Conservation (phyloP, 768 basidiomycete genomes). For the Suillus spraguei region DNA sequence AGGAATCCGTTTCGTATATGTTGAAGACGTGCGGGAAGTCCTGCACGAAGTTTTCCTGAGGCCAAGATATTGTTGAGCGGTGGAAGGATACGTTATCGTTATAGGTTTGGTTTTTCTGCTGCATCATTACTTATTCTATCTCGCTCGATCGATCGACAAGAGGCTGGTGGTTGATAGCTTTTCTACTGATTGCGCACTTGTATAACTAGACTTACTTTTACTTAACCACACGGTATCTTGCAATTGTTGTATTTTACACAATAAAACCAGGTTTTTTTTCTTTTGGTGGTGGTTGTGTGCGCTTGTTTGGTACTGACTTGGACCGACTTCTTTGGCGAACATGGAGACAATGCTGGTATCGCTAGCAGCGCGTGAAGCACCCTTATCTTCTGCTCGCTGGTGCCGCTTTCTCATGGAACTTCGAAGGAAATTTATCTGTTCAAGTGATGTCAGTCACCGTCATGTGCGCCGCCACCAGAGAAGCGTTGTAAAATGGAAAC, state of each 20-base stretch:
- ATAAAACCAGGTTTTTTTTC: slow-evolving; percentile 9
- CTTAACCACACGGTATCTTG: neutral
- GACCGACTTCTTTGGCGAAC: neutral
- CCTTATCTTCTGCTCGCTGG: neutral
- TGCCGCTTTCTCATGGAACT: slow-evolving; percentile 2
- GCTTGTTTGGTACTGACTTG: neutral
- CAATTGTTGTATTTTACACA: slow-evolving; percentile 10
- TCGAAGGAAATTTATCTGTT: neutral
- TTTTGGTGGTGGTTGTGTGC: neutral
- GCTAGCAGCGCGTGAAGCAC: neutral
- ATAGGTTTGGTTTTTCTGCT: slow-evolving; percentile 14
- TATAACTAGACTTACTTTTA: slow-evolving; percentile 13
- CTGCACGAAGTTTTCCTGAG: slow-evolving; percentile 84
- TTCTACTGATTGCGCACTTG: slow-evolving; percentile 11
- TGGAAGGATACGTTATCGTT: slow-evolving; percentile 65
- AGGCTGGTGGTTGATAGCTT: neutral
- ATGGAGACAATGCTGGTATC: neutral
- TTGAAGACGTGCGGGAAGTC: slow-evolving; percentile 91
- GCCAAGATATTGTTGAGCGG: slow-evolving; percentile 54
- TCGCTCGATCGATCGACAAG: slow-evolving; percentile 5
- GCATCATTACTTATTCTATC: slow-evolving; percentile 12
- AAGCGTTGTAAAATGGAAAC: neutral
- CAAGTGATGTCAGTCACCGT: neutral
- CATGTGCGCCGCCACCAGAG: neutral
- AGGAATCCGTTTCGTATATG: slow-evolving; percentile 94